phyloP scores from a whole-genome alignment of 1,139 yeast genomes.

The Pichia sp. region DNA sequence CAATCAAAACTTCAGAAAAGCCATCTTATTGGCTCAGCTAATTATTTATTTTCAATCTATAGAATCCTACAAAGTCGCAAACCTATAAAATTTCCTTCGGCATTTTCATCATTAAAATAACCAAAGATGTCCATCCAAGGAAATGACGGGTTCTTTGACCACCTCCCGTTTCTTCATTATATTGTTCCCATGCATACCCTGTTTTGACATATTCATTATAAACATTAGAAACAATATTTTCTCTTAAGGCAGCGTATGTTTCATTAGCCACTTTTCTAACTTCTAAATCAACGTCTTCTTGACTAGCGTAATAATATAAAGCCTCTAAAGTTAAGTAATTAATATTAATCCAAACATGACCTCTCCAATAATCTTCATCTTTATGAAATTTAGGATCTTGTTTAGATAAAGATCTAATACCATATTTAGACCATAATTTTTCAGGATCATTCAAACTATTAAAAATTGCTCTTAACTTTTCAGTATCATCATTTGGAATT shows the following conservation, averaged over 20 bases:
- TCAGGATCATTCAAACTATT: constrained; percentile 60
- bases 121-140: constrained; percentile 89
- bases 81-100: constrained; percentile 37
- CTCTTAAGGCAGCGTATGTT: constrained; percentile 54
- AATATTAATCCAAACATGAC: constrained; percentile 90
- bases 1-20: background rate
- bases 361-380: constrained; percentile 93
- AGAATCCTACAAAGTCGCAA: too few species aligned
- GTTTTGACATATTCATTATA: constrained; percentile 62
- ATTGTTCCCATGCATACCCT: constrained; percentile 90
- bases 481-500: constrained; percentile 51
- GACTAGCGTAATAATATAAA: constrained; percentile 47
- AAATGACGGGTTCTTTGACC: constrained; percentile 85
- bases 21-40: constrained; percentile 2
- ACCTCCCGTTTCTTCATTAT: constrained; percentile 67
- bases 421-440: constrained; percentile 72
- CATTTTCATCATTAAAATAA: constrained; percentile 76
- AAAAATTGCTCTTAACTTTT: constrained; percentile 47
- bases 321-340: constrained; percentile 78
- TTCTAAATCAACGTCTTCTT: constrained; percentile 25
- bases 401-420: constrained; percentile 76
- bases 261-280: constrained; percentile 36
- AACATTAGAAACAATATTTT: constrained; percentile 63
- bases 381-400: constrained; percentile 60
- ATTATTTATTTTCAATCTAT: too few species aligned